phyloP scores from a whole-genome alignment of 2,329 filamentous ascomycete genomes.

The Alternaria triticina region DNA sequence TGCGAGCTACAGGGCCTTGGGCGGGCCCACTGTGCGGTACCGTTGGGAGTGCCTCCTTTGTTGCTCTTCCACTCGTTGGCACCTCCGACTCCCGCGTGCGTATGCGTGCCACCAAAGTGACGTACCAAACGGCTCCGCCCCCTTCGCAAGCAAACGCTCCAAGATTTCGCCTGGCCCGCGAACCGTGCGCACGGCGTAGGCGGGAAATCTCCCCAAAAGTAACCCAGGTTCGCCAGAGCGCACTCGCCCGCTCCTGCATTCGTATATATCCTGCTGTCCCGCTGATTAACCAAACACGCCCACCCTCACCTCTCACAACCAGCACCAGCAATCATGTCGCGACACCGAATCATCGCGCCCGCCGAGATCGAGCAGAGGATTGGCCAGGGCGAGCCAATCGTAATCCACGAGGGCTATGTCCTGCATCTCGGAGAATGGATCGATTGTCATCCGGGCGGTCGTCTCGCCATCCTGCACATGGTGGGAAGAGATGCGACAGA shows the following conservation, averaged over 20 bases:
- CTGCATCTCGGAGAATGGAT: slow-evolving; percentile 66
- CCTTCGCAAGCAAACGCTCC: slow-evolving; percentile 16
- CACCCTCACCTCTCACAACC: slow-evolving; percentile 5
- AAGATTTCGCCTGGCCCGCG: slow-evolving; percentile 2
- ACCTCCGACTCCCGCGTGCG: slow-evolving; percentile 5
- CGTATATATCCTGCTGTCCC: slow-evolving; percentile 16
- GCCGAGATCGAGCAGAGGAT: slow-evolving; percentile 60
- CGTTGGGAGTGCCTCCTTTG: slow-evolving; percentile 4
- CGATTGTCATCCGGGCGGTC: slow-evolving; percentile 64
- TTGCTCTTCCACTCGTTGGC: background rate
- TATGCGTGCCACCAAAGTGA: slow-evolving; percentile 5
- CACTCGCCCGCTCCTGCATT: slow-evolving; percentile 4
- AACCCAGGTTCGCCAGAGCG: slow-evolving; percentile 2
- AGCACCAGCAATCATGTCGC: slow-evolving; percentile 22
- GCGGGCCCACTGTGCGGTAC: background rate
- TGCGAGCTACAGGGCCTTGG: background rate
- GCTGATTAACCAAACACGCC: background rate
- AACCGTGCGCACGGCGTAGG: slow-evolving; percentile 17
- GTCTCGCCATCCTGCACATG: slow-evolving; percentile 67
- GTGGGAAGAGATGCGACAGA: slow-evolving; percentile 65
- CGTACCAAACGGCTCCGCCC: slow-evolving; percentile 17
- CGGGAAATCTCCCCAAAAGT: slow-evolving; percentile 11
- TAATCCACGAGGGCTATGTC: slow-evolving; percentile 63
- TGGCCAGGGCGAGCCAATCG: slow-evolving; percentile 61
- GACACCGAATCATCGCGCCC: slow-evolving; percentile 49